phyloP scores from a whole-genome alignment of 2,329 filamentous ascomycete genomes.

The Pseudogymnoascus verrucosus region DNA sequence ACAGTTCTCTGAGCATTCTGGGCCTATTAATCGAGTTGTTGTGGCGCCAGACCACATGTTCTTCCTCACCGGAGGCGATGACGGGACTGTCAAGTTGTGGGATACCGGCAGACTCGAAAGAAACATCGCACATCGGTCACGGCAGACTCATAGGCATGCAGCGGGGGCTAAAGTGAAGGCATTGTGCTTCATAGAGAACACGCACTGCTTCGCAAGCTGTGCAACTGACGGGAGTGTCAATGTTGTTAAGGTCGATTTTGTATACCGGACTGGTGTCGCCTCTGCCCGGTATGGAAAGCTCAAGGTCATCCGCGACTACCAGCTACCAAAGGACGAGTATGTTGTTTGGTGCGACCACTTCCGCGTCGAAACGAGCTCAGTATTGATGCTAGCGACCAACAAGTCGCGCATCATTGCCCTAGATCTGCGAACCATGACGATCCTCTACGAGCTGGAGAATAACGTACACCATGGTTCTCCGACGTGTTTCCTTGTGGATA shows the following conservation, averaged over 20 bases:
- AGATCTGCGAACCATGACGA: constrained; percentile 77
- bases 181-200: constrained; percentile 86
- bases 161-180: constrained; percentile 66
- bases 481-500: constrained; percentile 84
- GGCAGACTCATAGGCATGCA: constrained; percentile 74
- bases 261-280: constrained; percentile 46
- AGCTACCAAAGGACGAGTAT: constrained; percentile 64
- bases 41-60: constrained; percentile 87
- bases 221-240: constrained; percentile 85
- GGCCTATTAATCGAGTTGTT: constrained; percentile 70
- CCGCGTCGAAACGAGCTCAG: constrained; percentile 71
- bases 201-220: constrained; percentile 86
- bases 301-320: constrained; percentile 68
- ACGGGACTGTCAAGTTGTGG: constrained; percentile 88
- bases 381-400: constrained; percentile 79
- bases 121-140: constrained; percentile 79
- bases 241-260: constrained; percentile 64
- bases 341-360: constrained; percentile 92
- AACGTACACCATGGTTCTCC: constrained; percentile 86
- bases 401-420: constrained; percentile 74
- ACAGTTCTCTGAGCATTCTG: constrained; percentile 80
- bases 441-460: constrained; percentile 74
- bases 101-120: constrained; percentile 83
- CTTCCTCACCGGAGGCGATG: constrained; percentile 88
- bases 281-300: constrained; percentile 68